A percentile compares a stretch with the other conserved stretches of the same genome.
phyloP scores from a whole-genome alignment of 2,329 filamentous ascomycete genomes.

The Cordyceps cicadae region DNA sequence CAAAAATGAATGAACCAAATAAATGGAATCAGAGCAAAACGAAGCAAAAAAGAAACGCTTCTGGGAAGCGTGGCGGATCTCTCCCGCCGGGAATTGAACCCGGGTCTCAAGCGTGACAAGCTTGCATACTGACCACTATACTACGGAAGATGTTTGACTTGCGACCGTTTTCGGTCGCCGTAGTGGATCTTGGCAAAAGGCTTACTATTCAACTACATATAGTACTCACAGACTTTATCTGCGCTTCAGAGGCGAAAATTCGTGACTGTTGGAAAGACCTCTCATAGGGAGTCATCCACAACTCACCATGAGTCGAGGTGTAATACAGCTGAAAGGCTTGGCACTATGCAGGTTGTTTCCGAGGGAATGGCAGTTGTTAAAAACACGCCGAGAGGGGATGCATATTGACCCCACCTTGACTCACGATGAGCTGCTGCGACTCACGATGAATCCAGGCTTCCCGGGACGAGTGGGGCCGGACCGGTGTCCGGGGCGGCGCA shows the following conservation, averaged over 20 bases:
- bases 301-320: neutral
- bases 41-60: neutral
- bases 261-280: too few species aligned
- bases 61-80: conserved; percentile 13
- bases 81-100: conserved; percentile 19
- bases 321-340: neutral
- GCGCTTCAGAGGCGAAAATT: too few species aligned
- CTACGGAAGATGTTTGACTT: conserved; percentile 14
- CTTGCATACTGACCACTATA: conserved; percentile 19
- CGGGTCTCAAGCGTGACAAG: conserved; percentile 18
- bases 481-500: too few species aligned
- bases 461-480: too few species aligned
- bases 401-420: neutral
- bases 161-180: too few species aligned
- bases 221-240: too few species aligned
- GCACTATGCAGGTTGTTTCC: too few species aligned
- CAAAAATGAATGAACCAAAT: too few species aligned
- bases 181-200: too few species aligned
- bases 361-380: neutral
- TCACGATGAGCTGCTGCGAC: neutral
- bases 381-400: neutral
- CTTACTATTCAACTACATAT: too few species aligned
- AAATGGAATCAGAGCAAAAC: too few species aligned
- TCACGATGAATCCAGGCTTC: too few species aligned
- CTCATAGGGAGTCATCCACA: neutral